Percentiles rank a stretch among this genome's conserved stretches.
Evolutionary conservation across 305 asterid genomes (phyloP).

Genomic region (Vinca major): DNA sequence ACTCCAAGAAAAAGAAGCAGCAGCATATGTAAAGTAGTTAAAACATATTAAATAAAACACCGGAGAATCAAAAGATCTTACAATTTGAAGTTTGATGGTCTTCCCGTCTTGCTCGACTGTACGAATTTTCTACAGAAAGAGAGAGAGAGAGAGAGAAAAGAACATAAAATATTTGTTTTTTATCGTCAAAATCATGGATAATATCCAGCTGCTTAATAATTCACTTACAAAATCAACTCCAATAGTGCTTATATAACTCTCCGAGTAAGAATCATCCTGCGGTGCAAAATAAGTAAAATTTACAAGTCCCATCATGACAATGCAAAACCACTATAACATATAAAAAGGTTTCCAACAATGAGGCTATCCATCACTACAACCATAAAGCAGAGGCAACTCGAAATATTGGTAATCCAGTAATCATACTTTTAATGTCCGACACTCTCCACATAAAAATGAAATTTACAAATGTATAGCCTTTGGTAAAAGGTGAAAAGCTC

Average conservation of each 20-base stretch:
- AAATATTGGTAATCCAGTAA: neutral
- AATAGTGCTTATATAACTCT: slow-evolving; percentile 41
- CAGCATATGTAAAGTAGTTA: neutral
- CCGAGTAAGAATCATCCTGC: slow-evolving; percentile 39
- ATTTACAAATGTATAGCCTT: neutral
- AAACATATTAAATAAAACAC: neutral
- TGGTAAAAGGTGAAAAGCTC: neutral
- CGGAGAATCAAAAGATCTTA: slow-evolving; percentile 7
- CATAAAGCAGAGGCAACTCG: neutral
- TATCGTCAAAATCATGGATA: slow-evolving; percentile 7
- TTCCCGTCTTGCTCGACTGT: slow-evolving; percentile 45
- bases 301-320: neutral
- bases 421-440: neutral
- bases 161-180: neutral
- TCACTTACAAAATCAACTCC: slow-evolving; percentile 41
- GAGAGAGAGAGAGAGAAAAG: neutral
- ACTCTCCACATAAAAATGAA: neutral
- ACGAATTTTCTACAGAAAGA: slow-evolving; percentile 29
- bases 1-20: neutral
- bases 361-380: no score
- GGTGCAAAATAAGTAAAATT: slow-evolving; percentile 2
- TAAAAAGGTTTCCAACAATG: no score
- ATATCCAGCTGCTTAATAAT: slow-evolving; percentile 1
- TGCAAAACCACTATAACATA: neutral
- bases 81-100: slow-evolving; percentile 40